A percentile compares a stretch with the other conserved stretches of the same genome.
Conservation (phyloP, 2,329 filamentous ascomycete species). For the Plectosphaerella cucumerina region DNA sequence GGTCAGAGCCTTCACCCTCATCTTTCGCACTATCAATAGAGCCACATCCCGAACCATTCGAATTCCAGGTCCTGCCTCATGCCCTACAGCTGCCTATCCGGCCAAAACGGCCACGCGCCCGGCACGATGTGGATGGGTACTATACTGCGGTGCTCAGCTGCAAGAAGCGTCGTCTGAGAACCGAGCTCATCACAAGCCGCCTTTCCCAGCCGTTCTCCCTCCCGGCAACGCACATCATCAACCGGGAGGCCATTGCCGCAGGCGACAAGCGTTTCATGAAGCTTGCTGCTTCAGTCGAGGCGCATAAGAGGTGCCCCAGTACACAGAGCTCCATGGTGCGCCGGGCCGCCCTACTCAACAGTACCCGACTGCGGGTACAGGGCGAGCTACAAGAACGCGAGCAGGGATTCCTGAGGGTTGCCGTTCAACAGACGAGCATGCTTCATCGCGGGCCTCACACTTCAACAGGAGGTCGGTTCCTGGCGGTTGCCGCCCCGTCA, state of each 20-base stretch:
- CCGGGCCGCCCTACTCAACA: constrained; percentile 63
- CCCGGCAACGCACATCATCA: constrained; percentile 66
- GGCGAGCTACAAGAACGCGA: constrained; percentile 27
- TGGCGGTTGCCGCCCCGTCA: constrained; percentile 11
- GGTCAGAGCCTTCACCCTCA: too few species aligned
- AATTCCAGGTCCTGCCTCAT: too few species aligned
- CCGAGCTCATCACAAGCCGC: constrained; percentile 63
- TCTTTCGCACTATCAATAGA: too few species aligned
- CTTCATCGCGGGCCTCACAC: constrained; percentile 29
- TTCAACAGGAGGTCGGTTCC: constrained; percentile 26
- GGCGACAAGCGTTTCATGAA: constrained; percentile 46
- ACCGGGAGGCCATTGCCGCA: constrained; percentile 45
- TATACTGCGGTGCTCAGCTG: constrained; percentile 43
- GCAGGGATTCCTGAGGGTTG: constrained; percentile 23
- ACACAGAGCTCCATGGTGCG: constrained; percentile 50
- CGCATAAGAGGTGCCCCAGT: constrained; percentile 31
- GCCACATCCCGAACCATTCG: too few species aligned
- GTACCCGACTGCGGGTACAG: constrained; percentile 44
- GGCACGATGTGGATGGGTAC: constrained; percentile 56
- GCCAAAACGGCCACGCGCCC: constrained; percentile 28
- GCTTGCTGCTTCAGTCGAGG: constrained; percentile 37
- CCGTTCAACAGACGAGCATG: constrained; percentile 26
- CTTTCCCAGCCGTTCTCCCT: constrained; percentile 66
- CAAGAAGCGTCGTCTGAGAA: constrained; percentile 65
- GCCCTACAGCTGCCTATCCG: background rate